These are phyloP conservation scores for Acanthamoeba lenticulata DNA, from an alignment of 208 protist genomes.

Conservation along the genomic window DNA sequence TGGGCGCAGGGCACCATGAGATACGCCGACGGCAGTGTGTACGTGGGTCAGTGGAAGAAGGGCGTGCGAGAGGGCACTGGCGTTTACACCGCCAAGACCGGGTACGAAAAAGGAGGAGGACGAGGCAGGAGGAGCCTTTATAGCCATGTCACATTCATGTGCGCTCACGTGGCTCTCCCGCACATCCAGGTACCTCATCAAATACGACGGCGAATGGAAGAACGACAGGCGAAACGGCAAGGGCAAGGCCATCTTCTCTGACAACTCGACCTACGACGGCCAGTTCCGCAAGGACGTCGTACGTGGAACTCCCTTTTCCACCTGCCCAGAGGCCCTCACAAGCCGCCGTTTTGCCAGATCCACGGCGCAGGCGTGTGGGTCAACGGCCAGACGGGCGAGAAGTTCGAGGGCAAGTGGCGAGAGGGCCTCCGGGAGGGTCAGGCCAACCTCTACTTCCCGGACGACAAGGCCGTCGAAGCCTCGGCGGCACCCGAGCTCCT, in stretches of 20 bases:
- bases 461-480: conserved; percentile 44
- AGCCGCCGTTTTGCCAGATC: not conserved
- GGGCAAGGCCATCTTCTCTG: conserved; percentile 22
- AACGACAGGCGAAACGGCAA: conserved; percentile 40
- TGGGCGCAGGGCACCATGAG: conserved; percentile 27
- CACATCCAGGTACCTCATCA: conserved; percentile 6
- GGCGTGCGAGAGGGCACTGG: conserved; percentile 57
- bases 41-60: conserved; percentile 59
- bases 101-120: not conserved
- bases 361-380: conserved; percentile 42
- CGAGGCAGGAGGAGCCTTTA: no score
- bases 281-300: conserved; percentile 57
- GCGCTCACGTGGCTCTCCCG: not conserved
- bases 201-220: conserved; percentile 69
- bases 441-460: conserved; percentile 34
- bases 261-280: conserved; percentile 49
- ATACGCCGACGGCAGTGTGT: conserved; percentile 61
- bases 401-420: conserved; percentile 62
- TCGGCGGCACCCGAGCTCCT: not conserved
- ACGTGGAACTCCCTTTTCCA: no score
- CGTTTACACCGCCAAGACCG: conserved; percentile 44
- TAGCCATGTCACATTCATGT: no score
- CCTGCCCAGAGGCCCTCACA: not conserved
- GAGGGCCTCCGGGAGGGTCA: conserved; percentile 15
- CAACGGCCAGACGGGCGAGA: conserved; percentile 35